These are phyloP conservation scores for Arctium minus DNA, from an alignment of 129 eudicot species.

Conservation along the genomic window DNA sequence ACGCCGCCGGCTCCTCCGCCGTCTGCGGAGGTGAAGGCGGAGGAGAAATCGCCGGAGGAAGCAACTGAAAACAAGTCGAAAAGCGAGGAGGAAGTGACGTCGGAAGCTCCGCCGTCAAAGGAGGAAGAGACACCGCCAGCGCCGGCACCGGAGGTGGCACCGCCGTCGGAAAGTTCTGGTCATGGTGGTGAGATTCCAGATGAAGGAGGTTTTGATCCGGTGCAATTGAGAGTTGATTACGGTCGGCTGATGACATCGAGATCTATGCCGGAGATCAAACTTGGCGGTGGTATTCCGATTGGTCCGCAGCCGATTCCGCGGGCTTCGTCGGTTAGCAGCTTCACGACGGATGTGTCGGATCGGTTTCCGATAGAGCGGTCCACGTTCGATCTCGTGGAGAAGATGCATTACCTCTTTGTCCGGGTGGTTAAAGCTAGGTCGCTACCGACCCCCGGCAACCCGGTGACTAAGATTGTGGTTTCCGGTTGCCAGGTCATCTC, in stretches of 20 bases:
- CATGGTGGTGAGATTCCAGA: background rate
- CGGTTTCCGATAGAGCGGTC: conserved; percentile 53
- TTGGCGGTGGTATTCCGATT: conserved; percentile 26
- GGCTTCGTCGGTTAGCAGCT: conserved; percentile 66
- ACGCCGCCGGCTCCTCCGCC: conserved; percentile 36
- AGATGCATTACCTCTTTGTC: conserved; percentile 91
- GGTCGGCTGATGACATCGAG: conserved; percentile 62
- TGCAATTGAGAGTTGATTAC: conserved; percentile 24
- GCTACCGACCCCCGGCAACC: conserved; percentile 61
- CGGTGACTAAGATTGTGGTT: conserved; percentile 70
- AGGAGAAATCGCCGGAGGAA: conserved; percentile 17
- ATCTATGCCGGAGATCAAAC: conserved; percentile 53
- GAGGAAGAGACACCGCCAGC: conserved; percentile 17
- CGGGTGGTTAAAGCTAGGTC: conserved; percentile 78
- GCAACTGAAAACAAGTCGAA: background rate
- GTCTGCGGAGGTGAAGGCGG: conserved; percentile 31
- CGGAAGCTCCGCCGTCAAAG: conserved; percentile 13
- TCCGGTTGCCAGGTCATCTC: conserved; percentile 63
- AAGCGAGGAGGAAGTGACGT: background rate
- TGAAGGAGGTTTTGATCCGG: conserved; percentile 9
- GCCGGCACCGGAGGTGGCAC: conserved; percentile 5
- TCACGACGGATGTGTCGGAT: conserved; percentile 59
- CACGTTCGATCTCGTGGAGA: conserved; percentile 83
- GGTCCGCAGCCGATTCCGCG: conserved; percentile 69
- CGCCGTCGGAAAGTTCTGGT: background rate